Evolutionary conservation across 192 early-diverging fungal species (phyloP).

Genomic region (Rhizophlyctis rosea): DNA sequence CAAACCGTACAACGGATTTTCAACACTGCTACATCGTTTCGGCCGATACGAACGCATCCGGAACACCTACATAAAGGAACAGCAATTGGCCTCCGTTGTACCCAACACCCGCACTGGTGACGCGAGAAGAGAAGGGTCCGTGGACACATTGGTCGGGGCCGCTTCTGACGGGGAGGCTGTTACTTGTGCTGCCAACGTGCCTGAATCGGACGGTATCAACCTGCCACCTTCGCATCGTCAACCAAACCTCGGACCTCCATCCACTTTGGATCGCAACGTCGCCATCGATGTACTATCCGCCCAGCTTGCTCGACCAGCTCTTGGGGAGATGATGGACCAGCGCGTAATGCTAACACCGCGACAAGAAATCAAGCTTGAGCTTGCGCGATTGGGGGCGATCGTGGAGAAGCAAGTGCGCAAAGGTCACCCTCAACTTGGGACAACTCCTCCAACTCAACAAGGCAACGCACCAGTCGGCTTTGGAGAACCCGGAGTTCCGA

Average conservation of each 20-base stretch:
- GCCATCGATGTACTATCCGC: not conserved
- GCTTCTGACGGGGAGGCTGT: too few species aligned
- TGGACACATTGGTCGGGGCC: not conserved
- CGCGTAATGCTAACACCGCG: conserved; percentile 25
- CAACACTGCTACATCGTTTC: conserved; percentile 34
- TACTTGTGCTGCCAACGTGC: not conserved
- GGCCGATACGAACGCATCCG: conserved; percentile 32
- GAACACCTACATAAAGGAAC: not conserved
- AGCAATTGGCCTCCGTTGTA: not conserved
- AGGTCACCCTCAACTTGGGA: too few species aligned
- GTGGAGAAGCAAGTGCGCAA: conserved; percentile 16
- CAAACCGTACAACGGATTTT: conserved; percentile 31
- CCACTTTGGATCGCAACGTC: not conserved
- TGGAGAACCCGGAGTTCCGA: too few species aligned
- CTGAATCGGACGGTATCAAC: not conserved
- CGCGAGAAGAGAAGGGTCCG: not conserved
- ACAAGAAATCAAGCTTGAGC: conserved; percentile 30
- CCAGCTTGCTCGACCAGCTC: conserved; percentile 4
- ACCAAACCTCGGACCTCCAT: not conserved
- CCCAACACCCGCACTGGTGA: not conserved
- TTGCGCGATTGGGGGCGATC: conserved; percentile 16
- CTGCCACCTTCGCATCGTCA: not conserved
- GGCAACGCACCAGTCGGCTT: too few species aligned
- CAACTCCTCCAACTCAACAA: too few species aligned
- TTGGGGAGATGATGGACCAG: conserved; percentile 21